phyloP scores from a whole-genome alignment of 2,329 filamentous ascomycete genomes.

The Alternaria arborescens region DNA sequence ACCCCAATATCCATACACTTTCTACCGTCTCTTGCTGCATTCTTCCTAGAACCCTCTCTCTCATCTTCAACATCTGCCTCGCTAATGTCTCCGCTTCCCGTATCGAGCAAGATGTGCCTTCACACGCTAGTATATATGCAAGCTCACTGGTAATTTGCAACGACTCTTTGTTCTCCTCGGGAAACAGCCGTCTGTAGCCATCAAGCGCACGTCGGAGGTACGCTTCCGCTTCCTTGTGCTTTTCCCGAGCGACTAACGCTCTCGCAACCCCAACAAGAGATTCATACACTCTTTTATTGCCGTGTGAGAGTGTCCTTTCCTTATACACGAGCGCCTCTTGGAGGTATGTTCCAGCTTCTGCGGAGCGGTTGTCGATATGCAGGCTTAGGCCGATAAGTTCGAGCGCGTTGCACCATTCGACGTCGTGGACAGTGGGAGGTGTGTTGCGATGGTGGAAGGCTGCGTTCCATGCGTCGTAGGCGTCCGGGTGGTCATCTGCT shows the following conservation, averaged over 20 bases:
- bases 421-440: background rate
- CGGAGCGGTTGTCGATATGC: background rate
- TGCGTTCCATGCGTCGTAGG: background rate
- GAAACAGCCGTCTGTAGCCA: background rate
- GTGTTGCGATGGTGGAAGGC: background rate
- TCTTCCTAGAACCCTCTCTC: background rate
- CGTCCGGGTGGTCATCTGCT: background rate
- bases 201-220: background rate
- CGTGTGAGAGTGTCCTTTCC: background rate
- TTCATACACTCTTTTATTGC: background rate
- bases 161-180: background rate
- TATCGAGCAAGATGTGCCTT: background rate
- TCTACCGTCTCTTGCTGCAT: background rate
- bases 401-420: background rate
- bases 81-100: background rate
- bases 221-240: background rate
- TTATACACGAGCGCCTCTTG: background rate
- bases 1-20: background rate
- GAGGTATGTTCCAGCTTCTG: background rate
- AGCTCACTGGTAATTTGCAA: background rate
- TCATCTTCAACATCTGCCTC: background rate
- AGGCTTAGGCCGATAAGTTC: background rate
- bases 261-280: background rate
- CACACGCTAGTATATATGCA: background rate
- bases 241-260: background rate